phyloP scores from a whole-genome alignment of 1,139 yeast species.

The Candida tropicalis region DNA sequence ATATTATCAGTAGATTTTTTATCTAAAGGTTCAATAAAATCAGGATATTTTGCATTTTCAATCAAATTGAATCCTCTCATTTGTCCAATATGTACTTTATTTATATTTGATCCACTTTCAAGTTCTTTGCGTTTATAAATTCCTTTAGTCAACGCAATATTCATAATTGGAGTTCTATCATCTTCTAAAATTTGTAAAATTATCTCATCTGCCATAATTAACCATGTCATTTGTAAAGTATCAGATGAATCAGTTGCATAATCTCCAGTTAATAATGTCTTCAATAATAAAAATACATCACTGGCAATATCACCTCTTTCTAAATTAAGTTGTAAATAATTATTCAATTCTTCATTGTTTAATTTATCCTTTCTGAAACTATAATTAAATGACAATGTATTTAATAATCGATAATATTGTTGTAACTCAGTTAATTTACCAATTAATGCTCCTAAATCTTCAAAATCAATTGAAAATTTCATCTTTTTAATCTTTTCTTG shows the following conservation, averaged over 20 bases:
- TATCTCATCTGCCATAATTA: constrained; percentile 56
- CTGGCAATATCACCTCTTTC: constrained; percentile 32
- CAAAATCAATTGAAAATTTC: constrained; percentile 46
- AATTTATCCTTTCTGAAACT: constrained; percentile 37
- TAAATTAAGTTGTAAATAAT: constrained; percentile 31
- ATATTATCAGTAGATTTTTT: constrained; percentile 29
- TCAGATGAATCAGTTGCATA: constrained; percentile 20
- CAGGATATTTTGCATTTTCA: constrained; percentile 35
- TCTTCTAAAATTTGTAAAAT: constrained; percentile 48
- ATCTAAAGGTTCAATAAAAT: constrained; percentile 36
- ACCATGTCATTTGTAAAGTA: constrained; percentile 46
- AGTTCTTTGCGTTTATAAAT: constrained; percentile 49
- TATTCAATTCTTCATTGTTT: constrained; percentile 40
- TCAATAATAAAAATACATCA: constrained; percentile 42
- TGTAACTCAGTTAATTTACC: constrained; percentile 32
- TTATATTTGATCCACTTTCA: constrained; percentile 47
- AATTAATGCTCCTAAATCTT: constrained; percentile 36
- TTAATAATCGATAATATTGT: constrained; percentile 26
- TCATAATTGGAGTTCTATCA: constrained; percentile 44
- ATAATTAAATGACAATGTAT: constrained; percentile 34
- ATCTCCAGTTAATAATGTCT: constrained; percentile 44
- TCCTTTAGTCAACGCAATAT: constrained; percentile 43
- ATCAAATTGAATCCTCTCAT: constrained; percentile 45
- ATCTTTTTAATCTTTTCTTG: constrained; percentile 42
- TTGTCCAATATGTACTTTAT: constrained; percentile 46